These are phyloP conservation scores for Fusarium multiceps DNA, from an alignment of 2,329 filamentous ascomycete species.

Conservation along the genomic window DNA sequence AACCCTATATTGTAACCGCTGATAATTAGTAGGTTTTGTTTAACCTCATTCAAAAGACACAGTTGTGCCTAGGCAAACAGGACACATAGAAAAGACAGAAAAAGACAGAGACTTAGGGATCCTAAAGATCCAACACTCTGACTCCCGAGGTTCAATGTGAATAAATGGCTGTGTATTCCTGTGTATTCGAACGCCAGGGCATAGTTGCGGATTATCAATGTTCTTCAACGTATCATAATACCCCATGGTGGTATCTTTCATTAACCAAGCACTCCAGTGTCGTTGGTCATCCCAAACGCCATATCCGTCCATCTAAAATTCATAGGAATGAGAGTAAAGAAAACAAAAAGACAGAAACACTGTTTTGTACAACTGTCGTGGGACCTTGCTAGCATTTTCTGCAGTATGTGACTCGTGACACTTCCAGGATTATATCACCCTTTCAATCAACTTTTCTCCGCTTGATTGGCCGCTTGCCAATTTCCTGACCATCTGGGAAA, in stretches of 20 bases:
- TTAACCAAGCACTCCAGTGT: slow-evolving; percentile 9
- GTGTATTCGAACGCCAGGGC: background rate
- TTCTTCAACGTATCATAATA: slow-evolving; percentile 15
- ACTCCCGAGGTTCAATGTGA: background rate
- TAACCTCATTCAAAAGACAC: background rate
- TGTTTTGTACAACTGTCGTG: background rate
- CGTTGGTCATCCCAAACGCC: slow-evolving; percentile 31
- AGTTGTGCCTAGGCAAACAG: background rate
- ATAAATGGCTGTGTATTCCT: background rate
- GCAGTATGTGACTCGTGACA: background rate
- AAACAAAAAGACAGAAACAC: background rate
- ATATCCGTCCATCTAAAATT: slow-evolving; percentile 10
- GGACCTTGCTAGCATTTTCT: background rate
- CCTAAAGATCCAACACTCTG: background rate
- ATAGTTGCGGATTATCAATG: background rate
- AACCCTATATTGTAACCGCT: background rate
- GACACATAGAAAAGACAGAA: background rate
- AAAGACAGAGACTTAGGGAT: background rate
- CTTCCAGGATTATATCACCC: background rate
- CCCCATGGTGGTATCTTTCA: slow-evolving; percentile 31
- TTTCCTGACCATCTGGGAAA: slow-evolving; percentile 59
- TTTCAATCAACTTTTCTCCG: slow-evolving; percentile 56
- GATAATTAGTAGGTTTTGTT: background rate
- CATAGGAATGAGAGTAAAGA: background rate
- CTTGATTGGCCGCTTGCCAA: slow-evolving; percentile 56